Evolutionary conservation across 2,329 filamentous ascomycete genomes (phyloP).

Genomic region (Monilinia fructigena): DNA sequence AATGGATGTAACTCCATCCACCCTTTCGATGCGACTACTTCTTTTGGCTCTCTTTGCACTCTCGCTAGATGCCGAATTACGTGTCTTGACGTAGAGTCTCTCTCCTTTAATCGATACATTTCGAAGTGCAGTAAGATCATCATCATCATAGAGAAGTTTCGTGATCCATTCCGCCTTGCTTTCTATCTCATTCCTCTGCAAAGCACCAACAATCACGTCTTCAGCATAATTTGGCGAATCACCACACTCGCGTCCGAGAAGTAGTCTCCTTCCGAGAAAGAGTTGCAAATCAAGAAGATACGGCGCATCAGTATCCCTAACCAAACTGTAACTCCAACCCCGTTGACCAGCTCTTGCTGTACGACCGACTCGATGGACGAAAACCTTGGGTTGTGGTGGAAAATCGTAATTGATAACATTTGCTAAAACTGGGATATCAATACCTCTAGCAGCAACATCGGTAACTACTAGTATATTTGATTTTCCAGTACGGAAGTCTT

Average conservation of each 20-base stretch:
- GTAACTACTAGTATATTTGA: conserved; percentile 94
- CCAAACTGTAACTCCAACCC: conserved; percentile 93
- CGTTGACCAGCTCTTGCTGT: conserved; percentile 90
- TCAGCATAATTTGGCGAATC: conserved; percentile 69
- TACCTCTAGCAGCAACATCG: conserved; percentile 93
- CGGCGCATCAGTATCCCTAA: conserved; percentile 82
- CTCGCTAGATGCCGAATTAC: conserved; percentile 84
- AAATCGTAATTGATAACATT: conserved; percentile 99
- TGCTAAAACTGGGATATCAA: conserved; percentile 92
- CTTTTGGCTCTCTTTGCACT: conserved; percentile 83
- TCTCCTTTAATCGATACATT: conserved; percentile 83
- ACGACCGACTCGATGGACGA: conserved; percentile 91
- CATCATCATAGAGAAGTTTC: conserved; percentile 71
- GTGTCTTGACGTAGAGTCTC: conserved; percentile 85
- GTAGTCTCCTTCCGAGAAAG: conserved; percentile 81
- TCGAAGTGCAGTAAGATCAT: conserved; percentile 70
- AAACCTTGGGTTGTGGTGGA: conserved; percentile 93
- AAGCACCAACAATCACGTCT: conserved; percentile 77
- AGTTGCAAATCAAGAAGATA: conserved; percentile 93
- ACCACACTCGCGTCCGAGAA: conserved; percentile 66
- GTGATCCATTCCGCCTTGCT: conserved; percentile 77
- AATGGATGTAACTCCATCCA: conserved; percentile 78
- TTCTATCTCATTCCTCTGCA: conserved; percentile 73
- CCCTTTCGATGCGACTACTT: conserved; percentile 65
- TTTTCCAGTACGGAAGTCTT: conserved; percentile 80